A percentile compares a stretch with the other conserved stretches of the same genome.
Conservation (phyloP, 768 basidiomycete genomes). For the Macrolepiota fuliginosa region DNA sequence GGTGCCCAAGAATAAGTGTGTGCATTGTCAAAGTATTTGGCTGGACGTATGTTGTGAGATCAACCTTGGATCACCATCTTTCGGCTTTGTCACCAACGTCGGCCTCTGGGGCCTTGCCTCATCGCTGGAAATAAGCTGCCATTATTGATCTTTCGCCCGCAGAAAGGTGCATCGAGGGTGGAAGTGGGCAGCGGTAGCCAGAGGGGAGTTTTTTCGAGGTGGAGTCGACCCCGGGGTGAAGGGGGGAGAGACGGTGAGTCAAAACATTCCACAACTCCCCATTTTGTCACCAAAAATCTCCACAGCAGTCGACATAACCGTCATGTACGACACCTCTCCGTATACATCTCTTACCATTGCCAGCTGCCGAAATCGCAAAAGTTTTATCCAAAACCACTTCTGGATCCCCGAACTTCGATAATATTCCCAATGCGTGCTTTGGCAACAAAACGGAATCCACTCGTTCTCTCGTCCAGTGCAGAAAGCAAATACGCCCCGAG, state of each 20-base stretch:
- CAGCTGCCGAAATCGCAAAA: too few species aligned
- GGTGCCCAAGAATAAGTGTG: neutral
- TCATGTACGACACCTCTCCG: neutral
- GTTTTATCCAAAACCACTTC: too few species aligned
- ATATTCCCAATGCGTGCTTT: neutral
- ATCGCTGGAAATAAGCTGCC: neutral
- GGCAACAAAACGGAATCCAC: neutral
- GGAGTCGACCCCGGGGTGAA: neutral
- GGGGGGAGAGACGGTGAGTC: neutral
- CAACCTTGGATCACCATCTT: neutral
- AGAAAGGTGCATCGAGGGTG: neutral
- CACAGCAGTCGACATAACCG: neutral
- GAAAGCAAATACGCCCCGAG: neutral
- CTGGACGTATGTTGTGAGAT: neutral
- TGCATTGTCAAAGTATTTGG: neutral
- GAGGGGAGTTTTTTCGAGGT: neutral
- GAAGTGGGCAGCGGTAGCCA: neutral
- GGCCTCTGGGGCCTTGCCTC: neutral
- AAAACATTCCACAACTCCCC: neutral
- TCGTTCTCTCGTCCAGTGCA: neutral
- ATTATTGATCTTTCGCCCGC: neutral
- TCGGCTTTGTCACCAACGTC: neutral
- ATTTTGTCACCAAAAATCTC: neutral
- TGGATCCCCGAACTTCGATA: too few species aligned
- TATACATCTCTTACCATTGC: neutral